Base-by-base conservation (phyloP, 2,329 filamentous ascomycete species). In the Cordyceps cateniannulata region DNA sequence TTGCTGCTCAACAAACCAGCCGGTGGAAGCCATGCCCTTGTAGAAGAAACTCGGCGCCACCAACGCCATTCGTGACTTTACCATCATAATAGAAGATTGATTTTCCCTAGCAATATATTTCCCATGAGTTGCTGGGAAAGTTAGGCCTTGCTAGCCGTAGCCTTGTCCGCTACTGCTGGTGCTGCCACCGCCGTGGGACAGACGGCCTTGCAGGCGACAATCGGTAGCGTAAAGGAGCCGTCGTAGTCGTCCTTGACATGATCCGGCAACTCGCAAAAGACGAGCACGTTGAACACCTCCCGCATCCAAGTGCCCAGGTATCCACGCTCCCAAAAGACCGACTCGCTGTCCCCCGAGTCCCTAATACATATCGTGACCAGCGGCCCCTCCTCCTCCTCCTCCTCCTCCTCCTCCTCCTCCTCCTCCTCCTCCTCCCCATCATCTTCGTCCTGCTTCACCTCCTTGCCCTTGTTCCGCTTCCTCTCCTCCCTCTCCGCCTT, bases 281-380 rank as follows among this genome's bases (percentile, higher is more conserved):
- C 12, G 3, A 67, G 16, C 10, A 48, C 59, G 10, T 63, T 25
- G 18, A 55, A 35, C 12, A 66, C 57, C 50, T 66, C 64, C 1
- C 48, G 29, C 64, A 64, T 63, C 62, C 62, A 67, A 38, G 62
- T 55, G 6, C 57, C 50, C 59, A 65, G 62, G 57, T 65, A 57
- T 42, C 59, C 66, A 58, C 54, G 61, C 59, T 65, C 62, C 38
- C 50, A 29, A n/a, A 49, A 54, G 47, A 63, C 53, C 24, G 60
- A 38, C 25, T 45, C 9, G 29, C n/a, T 44, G 42, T 65, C 42
- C 1, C 20, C 5, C 14, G 50, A 48, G 49, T 66, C 62, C 42
- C 35, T 18, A 20, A 60, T 42, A 20, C 59, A 59, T 62, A 66
- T 63, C 18, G 44, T 62, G 42, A 66, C 65, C 61, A 62, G 42